phyloP scores from a whole-genome alignment of 2,329 filamentous ascomycete species.

The Hymenoscyphus infarciens region DNA sequence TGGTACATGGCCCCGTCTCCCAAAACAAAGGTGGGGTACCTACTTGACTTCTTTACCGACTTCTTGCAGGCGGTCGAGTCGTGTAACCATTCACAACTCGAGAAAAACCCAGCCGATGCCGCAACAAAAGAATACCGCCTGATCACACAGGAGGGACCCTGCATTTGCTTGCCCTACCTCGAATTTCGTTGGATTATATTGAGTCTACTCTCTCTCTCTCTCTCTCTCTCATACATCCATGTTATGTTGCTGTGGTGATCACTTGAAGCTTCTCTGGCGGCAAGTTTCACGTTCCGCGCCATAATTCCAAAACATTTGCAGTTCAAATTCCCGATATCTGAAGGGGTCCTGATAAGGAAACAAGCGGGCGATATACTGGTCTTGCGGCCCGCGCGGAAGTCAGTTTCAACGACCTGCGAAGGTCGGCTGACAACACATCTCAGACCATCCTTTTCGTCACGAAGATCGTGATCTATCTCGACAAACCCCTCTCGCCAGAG shows the following conservation, averaged over 20 bases:
- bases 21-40: not conserved
- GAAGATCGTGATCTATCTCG: not conserved
- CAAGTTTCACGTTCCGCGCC: not conserved
- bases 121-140: not conserved
- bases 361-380: not conserved
- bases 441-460: not conserved
- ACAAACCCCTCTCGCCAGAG: not conserved
- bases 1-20: not conserved
- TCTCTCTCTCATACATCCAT: not conserved
- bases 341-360: not conserved
- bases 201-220: not conserved
- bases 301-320: not conserved
- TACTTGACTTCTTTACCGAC: not conserved
- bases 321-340: not conserved
- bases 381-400: not conserved
- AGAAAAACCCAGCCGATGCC: not conserved
- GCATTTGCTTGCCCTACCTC: not conserved
- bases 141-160: conserved; percentile 2
- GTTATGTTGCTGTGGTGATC: not conserved
- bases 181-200: not conserved
- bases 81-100: conserved; percentile 1
- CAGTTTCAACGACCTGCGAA: too few relatives aligned
- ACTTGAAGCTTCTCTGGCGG: not conserved
- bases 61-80: not conserved
- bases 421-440: conserved; percentile 1